These are phyloP conservation scores for Eutrema yunnanense DNA, from an alignment of 345 rosid species.

Conservation along the genomic window DNA sequence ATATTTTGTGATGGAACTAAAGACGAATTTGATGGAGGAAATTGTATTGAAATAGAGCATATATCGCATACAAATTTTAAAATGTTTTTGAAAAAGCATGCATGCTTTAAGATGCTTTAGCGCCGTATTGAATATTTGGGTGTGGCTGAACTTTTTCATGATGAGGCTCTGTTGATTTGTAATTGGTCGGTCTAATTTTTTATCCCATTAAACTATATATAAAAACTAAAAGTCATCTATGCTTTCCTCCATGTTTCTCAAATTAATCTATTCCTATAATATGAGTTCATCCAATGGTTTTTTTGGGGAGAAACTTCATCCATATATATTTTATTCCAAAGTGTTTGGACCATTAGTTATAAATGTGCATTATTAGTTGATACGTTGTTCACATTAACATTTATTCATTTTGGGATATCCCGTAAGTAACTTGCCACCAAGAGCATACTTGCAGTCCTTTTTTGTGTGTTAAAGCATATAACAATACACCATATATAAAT, in stretches of 20 bases:
- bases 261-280: not conserved
- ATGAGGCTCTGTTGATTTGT: conserved; percentile 24
- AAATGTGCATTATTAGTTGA: not conserved
- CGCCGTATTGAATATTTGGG: conserved; percentile 23
- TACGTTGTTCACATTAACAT: not conserved
- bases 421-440: not conserved
- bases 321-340: conserved; percentile 9
- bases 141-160: conserved; percentile 9
- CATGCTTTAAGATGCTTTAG: conserved; percentile 33
- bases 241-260: not conserved
- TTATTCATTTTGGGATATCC: not conserved
- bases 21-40: not conserved
- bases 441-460: not conserved
- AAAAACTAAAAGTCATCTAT: not conserved
- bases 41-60: not conserved
- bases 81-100: conserved; percentile 7
- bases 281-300: not conserved
- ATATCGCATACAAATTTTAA: not conserved
- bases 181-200: conserved; percentile 8
- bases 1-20: not conserved
- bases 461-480: not conserved
- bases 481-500: not conserved
- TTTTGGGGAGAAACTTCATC: not conserved
- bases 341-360: conserved; percentile 3
- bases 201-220: not conserved